Evolutionary conservation across 495 filamentous ascomycete genomes (phyloP).

Genomic region (Pyrenula aspistea): DNA sequence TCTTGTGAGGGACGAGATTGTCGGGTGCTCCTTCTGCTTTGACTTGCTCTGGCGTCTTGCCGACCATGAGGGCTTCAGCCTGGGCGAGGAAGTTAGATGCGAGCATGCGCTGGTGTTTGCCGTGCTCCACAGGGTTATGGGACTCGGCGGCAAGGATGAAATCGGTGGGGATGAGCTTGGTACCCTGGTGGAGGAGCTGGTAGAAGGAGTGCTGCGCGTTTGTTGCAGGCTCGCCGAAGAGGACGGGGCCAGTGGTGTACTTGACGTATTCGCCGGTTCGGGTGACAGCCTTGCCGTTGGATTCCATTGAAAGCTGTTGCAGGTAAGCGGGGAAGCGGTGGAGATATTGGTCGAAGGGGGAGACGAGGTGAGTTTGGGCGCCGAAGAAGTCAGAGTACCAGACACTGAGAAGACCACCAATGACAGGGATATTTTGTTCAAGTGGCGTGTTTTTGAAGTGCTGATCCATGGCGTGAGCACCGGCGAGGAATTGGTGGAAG

Average conservation of each 20-base stretch:
- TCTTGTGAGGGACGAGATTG: slow-evolving; percentile 89
- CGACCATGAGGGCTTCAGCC: slow-evolving; percentile 95
- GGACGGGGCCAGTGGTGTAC: slow-evolving; percentile 88
- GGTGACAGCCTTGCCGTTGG: slow-evolving; percentile 96
- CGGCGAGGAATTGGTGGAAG: slow-evolving; percentile 92
- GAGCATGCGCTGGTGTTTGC: slow-evolving; percentile 96
- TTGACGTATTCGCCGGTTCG: slow-evolving; percentile 83
- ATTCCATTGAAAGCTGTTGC: slow-evolving; percentile 98
- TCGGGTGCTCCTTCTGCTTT: slow-evolving; percentile 78
- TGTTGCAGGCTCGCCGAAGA: slow-evolving; percentile 97
- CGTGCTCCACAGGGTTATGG: slow-evolving; percentile 86
- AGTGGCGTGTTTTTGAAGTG: slow-evolving; percentile 88
- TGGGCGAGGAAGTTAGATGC: slow-evolving; percentile 98
- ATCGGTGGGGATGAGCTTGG: slow-evolving; percentile 95
- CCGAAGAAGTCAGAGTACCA: slow-evolving; percentile 99
- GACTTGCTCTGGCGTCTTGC: slow-evolving; percentile 85
- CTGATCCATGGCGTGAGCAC: slow-evolving; percentile 95
- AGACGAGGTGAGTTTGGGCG: slow-evolving; percentile 92
- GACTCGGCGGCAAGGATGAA: slow-evolving; percentile 93
- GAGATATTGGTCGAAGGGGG: slow-evolving; percentile 98
- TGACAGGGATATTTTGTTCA: slow-evolving; percentile 85
- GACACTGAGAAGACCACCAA: slow-evolving; percentile 87
- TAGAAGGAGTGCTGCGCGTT: slow-evolving; percentile 99
- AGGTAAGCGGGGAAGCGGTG: slow-evolving; percentile 98
- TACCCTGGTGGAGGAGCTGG: slow-evolving; percentile 97